Evolutionary conservation across 805 yeast genomes (phyloP), one percentile per base, ranked within the genome.

Genomic region (Naumovozyma castellii): DNA sequence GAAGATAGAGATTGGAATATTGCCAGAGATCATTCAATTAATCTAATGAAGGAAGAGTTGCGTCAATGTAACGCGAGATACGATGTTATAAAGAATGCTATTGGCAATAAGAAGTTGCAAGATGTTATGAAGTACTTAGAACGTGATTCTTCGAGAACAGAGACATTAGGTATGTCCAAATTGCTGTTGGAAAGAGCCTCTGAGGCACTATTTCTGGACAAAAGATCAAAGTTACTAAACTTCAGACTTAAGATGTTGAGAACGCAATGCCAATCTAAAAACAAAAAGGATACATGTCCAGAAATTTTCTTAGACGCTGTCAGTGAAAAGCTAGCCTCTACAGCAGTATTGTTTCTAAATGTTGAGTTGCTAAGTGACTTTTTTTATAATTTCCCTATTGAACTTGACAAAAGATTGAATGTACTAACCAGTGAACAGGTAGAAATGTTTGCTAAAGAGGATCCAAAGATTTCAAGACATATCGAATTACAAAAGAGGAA

Each of bases 301-400:
- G 99, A 92, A 59, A 74, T 88, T 5, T 94, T 88, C 50, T 68
- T 92, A 57, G 94, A 86, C 56, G 95, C 86, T 2, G 95, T 92
- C 3, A 81, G 92, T 38, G 88, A 86, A 46, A 92, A 92, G 61
- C 66, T 92, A 18, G 85, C 97, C 0, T 82, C 90, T 10, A 92
- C 98, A 0, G 92, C 98, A 0, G 92, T 92, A 3, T 63, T 92
- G 45, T 92, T 92, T 53, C 66, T 92, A 57, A 92, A 92, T 56
- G 97, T 94, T 41, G 99, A 92, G 62, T 67, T 92, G 41, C 67
- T 92, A 46, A 83, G 94, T 49, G 98, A 94, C 62, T 92, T 92
- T 56, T 94, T 90, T 58, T 92, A 94, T 61, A 86, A 87, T 51
- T 90, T 92, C 62, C 97, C 99, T 2, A 73, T 97, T 43, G 97